Evolutionary conservation across 768 basidiomycete species (phyloP).

Genomic region (Pulveroboletus frians): DNA sequence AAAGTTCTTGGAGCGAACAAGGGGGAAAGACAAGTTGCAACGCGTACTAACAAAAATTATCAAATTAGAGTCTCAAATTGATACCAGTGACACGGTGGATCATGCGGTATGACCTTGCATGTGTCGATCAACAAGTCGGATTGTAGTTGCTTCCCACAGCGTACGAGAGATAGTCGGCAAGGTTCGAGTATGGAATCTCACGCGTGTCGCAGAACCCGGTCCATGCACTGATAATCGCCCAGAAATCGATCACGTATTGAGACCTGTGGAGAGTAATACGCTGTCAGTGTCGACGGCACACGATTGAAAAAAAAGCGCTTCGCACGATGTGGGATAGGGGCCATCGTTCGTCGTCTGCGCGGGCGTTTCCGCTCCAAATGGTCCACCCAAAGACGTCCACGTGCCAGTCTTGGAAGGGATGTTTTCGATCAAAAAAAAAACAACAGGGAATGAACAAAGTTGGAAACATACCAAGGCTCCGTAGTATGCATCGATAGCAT

Average conservation of each 20-base stretch:
- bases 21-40: too few relatives aligned
- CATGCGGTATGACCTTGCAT: not conserved
- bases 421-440: too few relatives aligned
- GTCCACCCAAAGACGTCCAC: constrained; percentile 6
- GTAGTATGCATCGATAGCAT: constrained; percentile 20
- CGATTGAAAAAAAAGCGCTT: not conserved
- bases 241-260: constrained; percentile 20
- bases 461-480: constrained; percentile 11
- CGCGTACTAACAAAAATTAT: too few relatives aligned
- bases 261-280: not conserved
- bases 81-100: too few relatives aligned
- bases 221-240: constrained; percentile 22
- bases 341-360: constrained; percentile 10
- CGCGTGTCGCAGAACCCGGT: constrained; percentile 19
- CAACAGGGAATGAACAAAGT: not conserved
- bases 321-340: constrained; percentile 15
- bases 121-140: constrained; percentile 8
- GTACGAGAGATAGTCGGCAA: constrained; percentile 21
- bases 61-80: not conserved
- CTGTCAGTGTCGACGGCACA: not conserved
- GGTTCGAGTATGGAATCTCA: constrained; percentile 20
- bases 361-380: not conserved
- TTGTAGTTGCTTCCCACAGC: constrained; percentile 14
- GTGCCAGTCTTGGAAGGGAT: constrained; percentile 10
- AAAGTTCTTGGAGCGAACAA: too few relatives aligned